Conservation (phyloP, 2,329 filamentous ascomycete species). For the Phyllosticta paracitricarpa region DNA sequence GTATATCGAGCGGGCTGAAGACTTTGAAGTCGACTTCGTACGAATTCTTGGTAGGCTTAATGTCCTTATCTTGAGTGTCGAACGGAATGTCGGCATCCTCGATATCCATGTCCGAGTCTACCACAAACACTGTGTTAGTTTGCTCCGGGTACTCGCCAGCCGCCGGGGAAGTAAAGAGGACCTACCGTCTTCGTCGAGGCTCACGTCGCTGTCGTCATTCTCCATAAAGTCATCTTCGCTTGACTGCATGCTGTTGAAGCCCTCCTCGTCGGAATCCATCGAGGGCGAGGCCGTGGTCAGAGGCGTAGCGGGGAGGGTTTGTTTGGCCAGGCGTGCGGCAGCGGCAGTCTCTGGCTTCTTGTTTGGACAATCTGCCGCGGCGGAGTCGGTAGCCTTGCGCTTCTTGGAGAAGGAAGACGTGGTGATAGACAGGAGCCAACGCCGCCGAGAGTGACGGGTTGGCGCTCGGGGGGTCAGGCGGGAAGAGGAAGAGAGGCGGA, state of each 20-base stretch:
- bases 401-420: slow-evolving; percentile 28
- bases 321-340: slow-evolving; percentile 8
- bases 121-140: slow-evolving; percentile 10
- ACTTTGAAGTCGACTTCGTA: slow-evolving; percentile 84
- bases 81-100: slow-evolving; percentile 54
- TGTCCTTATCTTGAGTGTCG: slow-evolving; percentile 56
- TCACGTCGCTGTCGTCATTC: slow-evolving; percentile 66
- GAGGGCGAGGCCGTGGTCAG: slow-evolving; percentile 33
- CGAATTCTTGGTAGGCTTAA: slow-evolving; percentile 61
- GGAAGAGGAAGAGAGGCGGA: neutral
- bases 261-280: slow-evolving; percentile 93
- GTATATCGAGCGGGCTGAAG: slow-evolving; percentile 68
- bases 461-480: slow-evolving; percentile 15
- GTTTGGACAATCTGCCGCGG: slow-evolving; percentile 20
- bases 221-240: slow-evolving; percentile 65
- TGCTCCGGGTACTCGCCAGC: neutral
- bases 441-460: slow-evolving; percentile 32
- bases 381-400: slow-evolving; percentile 30
- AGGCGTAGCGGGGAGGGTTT: slow-evolving; percentile 23
- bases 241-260: slow-evolving; percentile 70
- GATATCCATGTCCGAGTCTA: slow-evolving; percentile 43
- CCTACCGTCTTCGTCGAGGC: slow-evolving; percentile 32
- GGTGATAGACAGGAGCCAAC: slow-evolving; percentile 24
- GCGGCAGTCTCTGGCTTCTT: slow-evolving; percentile 18
- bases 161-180: neutral